These are phyloP conservation scores for Petunia axillaris DNA, from an alignment of 257 asterid species.

Conservation along the genomic window DNA sequence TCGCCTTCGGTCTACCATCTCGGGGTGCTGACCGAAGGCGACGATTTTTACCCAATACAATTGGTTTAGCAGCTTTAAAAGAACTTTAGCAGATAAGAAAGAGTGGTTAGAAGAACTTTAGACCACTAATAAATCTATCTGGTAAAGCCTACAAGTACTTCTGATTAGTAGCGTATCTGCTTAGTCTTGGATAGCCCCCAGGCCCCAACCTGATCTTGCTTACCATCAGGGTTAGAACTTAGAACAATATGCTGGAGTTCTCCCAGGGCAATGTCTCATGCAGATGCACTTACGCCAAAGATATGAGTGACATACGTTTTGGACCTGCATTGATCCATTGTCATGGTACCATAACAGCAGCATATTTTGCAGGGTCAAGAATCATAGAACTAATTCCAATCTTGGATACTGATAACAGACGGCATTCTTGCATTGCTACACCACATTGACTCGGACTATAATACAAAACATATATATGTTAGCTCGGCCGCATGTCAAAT, in stretches of 20 bases:
- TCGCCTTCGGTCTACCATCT: too few species aligned
- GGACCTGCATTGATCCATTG: background rate
- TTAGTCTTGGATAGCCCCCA: background rate
- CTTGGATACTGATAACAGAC: background rate
- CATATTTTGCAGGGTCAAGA: background rate
- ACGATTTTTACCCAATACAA: too few species aligned
- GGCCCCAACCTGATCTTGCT: too few species aligned
- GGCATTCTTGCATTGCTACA: background rate
- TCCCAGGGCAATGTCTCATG: background rate
- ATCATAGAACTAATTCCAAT: background rate
- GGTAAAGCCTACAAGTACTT: background rate
- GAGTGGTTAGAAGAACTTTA: background rate
- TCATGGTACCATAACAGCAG: slow-evolving; percentile 1
- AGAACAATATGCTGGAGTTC: slow-evolving; percentile 10
- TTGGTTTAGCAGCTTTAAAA: too few species aligned
- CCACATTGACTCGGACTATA: background rate
- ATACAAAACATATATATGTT: background rate
- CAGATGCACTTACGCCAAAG: background rate
- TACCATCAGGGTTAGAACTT: background rate
- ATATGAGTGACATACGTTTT: background rate
- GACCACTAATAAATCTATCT: background rate
- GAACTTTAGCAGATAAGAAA: background rate
- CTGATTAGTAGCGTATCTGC: too few species aligned
- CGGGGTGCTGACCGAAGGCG: too few species aligned
- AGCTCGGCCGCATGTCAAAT: background rate